Percentiles rank a stretch among this genome's conserved stretches.
phyloP scores from a whole-genome alignment of 805 yeast species.

The Wickerhamiella cacticola region DNA sequence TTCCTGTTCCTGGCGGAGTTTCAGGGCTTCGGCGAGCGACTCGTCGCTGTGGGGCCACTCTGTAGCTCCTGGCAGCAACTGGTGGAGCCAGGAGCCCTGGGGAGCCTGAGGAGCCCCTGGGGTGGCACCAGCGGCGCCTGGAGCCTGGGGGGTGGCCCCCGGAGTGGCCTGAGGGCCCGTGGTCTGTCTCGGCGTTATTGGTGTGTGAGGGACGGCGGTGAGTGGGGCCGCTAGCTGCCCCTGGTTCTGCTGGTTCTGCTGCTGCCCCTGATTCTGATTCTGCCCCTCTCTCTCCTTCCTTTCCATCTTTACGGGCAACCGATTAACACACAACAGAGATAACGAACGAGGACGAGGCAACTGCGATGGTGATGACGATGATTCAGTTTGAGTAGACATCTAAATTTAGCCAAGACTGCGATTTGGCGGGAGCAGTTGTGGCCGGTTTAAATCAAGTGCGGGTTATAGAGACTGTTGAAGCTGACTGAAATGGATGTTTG shows the following conservation, averaged over 20 bases:
- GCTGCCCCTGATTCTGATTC: neutral
- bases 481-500: neutral
- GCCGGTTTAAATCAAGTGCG: too few relatives aligned
- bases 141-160: too few relatives aligned
- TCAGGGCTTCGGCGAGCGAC: constrained; percentile 46
- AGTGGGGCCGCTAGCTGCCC: neutral
- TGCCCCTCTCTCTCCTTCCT: too few relatives aligned
- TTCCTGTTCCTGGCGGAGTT: constrained; percentile 60
- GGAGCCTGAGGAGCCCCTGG: constrained; percentile 2
- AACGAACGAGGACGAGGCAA: constrained; percentile 8
- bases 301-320: neutral
- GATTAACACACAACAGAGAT: constrained; percentile 7
- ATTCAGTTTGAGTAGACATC: constrained; percentile 4
- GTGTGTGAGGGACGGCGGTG: neutral
- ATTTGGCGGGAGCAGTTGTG: too few relatives aligned
- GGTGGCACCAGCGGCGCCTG: too few relatives aligned
- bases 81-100: neutral
- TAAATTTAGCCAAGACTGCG: too few relatives aligned
- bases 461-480: too few relatives aligned
- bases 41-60: constrained; percentile 47
- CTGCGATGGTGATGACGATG: constrained; percentile 3
- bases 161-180: too few relatives aligned
- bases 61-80: constrained; percentile 41
- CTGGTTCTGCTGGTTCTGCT: neutral
- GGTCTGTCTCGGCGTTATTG: too few relatives aligned